Base-by-base conservation (phyloP, 345 rosid genomes). In the Aquilaria yunnanensis region DNA sequence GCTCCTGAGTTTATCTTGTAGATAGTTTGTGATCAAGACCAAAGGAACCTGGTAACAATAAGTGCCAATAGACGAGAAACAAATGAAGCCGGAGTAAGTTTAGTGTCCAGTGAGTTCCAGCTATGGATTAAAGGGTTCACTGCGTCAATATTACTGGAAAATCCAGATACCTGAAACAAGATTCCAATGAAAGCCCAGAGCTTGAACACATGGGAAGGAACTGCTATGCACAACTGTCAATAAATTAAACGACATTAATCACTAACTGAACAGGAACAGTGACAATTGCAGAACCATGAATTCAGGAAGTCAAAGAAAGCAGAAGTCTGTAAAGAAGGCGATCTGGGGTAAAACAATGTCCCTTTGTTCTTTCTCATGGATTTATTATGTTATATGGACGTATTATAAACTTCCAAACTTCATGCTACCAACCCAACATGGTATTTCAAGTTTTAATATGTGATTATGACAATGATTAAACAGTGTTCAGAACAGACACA, bases 111-210 rank as follows among this genome's bases (percentile, higher is more conserved):
- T n/a, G 13, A 64, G 12, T 13, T 41, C 12, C 7, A 37, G 43
- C 43, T 37, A 37, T 37, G 57, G 13, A 16, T 54, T 9, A 6
- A 13, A 5, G 50, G 11, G 32, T 41, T 16, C 23, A 59, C 23
- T 43, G 43, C 43, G 2, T 37, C 1, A 37, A 37, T 37, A 9
- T 34, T 23, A 37, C 33, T 14, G 14, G 10, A 49, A 41, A 10
- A 3, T 29, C 58, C 62, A 37, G 32, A 55, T 70, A 91, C 97
- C 96, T 91, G 97, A 72, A 91, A 74, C 97, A 91, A 84, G 10
- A 91, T 88, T 49, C 96, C 97, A 30, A 85, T 71, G 67, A 85
- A 88, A 62, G 97, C 96, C 97, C 97, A 91, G 47, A 82, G 70
- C 75, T 86, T 88, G 77, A 86, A 91, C 47, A 91, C 77, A 74